Conservation (phyloP, 176 grass and related monocot species). For the Aegilops umbellulata region DNA sequence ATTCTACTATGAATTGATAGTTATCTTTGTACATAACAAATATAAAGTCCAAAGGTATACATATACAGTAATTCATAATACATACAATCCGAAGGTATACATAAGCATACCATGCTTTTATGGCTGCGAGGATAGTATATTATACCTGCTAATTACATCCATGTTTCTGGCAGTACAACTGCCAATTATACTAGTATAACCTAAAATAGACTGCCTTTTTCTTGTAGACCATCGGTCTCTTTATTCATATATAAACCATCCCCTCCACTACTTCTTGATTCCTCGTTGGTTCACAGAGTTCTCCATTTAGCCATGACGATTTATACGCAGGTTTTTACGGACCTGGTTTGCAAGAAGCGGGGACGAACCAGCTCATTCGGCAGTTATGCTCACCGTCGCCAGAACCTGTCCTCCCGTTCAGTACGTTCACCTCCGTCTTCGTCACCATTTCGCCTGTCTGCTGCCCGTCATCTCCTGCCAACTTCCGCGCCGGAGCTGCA, state of each 20-base stretch:
- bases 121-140: not conserved
- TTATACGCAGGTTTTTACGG: not conserved
- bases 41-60: too few relatives aligned
- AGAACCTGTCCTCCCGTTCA: not conserved
- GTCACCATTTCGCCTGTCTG: not conserved
- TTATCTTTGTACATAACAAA: not conserved
- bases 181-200: not conserved
- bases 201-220: not conserved
- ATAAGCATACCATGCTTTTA: not conserved
- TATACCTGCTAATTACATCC: not conserved
- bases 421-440: not conserved
- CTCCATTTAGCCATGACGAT: not conserved
- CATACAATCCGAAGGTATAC: not conserved
- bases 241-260: not conserved
- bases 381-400: slow-evolving; percentile 30
- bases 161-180: not conserved
- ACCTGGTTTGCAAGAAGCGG: not conserved
- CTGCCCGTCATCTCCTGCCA: not conserved
- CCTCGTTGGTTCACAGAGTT: not conserved
- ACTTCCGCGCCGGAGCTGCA: not conserved
- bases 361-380: not conserved
- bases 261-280: not conserved
- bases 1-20: not conserved
- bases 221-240: not conserved
- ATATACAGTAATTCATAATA: not conserved